phyloP scores from a whole-genome alignment of 2,329 filamentous ascomycete species.

The Fusarium sp. region DNA sequence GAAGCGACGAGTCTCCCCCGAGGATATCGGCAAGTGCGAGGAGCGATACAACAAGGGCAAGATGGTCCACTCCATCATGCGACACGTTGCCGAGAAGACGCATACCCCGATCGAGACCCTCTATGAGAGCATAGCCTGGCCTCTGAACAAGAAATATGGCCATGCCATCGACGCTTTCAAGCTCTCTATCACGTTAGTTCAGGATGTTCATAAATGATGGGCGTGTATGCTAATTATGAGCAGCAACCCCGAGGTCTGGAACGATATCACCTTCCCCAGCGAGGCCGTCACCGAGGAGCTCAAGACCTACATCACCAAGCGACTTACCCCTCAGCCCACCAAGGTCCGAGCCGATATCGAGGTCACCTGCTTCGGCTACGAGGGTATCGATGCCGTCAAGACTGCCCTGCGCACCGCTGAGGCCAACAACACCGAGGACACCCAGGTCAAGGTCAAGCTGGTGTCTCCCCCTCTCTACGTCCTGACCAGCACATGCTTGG shows the following conservation, averaged over 20 bases:
- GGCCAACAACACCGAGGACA: constrained; percentile 88
- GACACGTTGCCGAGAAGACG: constrained; percentile 97
- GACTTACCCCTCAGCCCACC: constrained; percentile 95
- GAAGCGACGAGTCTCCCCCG: constrained; percentile 95
- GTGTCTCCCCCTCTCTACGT: constrained; percentile 98
- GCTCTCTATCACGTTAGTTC: constrained; percentile 88
- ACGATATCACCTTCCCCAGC: constrained; percentile 87
- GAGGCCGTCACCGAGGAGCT: constrained; percentile 87
- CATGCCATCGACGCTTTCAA: constrained; percentile 98
- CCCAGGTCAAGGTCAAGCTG: constrained; percentile 96
- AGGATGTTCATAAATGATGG: neutral
- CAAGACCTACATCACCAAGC: constrained; percentile 94
- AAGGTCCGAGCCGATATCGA: constrained; percentile 98
- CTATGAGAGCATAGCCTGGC: constrained; percentile 96
- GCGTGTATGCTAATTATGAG: constrained; percentile 22
- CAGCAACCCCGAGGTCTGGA: constrained; percentile 95
- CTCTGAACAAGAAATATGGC: constrained; percentile 95
- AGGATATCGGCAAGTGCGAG: constrained; percentile 98
- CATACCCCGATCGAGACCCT: constrained; percentile 91
- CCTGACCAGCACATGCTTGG: constrained; percentile 91
- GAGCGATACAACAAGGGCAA: constrained; percentile 99
- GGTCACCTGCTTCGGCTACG: constrained; percentile 93
- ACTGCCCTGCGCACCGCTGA: constrained; percentile 88
- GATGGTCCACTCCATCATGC: constrained; percentile 98
- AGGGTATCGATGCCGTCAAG: constrained; percentile 98